A percentile compares a stretch with the other conserved stretches of the same genome.
Conservation (phyloP, 768 basidiomycete genomes). For the Lactarius trivialis region DNA sequence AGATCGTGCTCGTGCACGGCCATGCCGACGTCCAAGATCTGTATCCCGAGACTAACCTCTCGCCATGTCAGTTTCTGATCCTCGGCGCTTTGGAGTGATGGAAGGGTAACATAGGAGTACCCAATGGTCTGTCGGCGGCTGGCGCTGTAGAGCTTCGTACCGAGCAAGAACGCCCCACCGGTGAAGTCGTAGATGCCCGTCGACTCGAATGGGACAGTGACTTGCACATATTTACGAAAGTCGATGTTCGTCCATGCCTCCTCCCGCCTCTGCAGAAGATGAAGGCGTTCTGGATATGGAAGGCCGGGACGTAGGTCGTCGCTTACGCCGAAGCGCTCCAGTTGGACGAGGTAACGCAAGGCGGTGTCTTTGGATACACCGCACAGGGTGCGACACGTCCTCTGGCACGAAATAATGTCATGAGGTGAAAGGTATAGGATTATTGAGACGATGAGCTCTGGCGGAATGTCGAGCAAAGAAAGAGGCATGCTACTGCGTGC, state of each 20-base stretch:
- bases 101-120: constrained; percentile 14
- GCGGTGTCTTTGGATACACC: neutral
- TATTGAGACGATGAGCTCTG: constrained; percentile 13
- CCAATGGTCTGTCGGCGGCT: constrained; percentile 9
- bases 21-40: constrained; percentile 20
- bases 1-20: constrained; percentile 21
- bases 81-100: constrained; percentile 1
- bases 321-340: constrained; percentile 13
- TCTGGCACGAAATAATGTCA: constrained; percentile 12
- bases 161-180: constrained; percentile 20
- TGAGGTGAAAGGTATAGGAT: constrained; percentile 1
- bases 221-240: neutral
- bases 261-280: constrained; percentile 13
- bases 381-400: constrained; percentile 10
- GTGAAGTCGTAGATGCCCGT: constrained; percentile 24
- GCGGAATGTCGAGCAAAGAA: constrained; percentile 8
- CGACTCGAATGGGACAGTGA: constrained; percentile 14
- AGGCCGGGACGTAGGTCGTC: constrained; percentile 7
- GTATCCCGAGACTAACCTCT: neutral
- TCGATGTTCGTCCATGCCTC: constrained; percentile 15
- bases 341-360: constrained; percentile 18
- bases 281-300: constrained; percentile 12
- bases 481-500: neutral
- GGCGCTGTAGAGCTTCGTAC: constrained; percentile 4
- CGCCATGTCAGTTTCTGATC: constrained; percentile 3